phyloP scores from a whole-genome alignment of 202 grass and related monocot species.

The Musa balbisiana region DNA sequence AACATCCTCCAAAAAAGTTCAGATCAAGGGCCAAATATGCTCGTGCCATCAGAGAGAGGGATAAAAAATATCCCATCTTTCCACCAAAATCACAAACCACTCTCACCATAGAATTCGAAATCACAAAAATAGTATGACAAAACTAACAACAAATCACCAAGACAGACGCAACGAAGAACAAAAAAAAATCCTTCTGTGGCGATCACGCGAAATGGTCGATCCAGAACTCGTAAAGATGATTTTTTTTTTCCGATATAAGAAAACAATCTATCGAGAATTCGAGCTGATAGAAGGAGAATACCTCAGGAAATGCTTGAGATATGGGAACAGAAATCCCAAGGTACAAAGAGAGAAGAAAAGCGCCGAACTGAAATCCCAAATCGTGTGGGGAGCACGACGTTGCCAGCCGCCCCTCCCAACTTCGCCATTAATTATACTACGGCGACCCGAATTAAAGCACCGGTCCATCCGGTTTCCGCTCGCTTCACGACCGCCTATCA shows the following conservation, averaged over 20 bases:
- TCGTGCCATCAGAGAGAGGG: neutral
- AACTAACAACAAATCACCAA: neutral
- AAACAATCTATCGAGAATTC: neutral
- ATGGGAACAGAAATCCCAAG: neutral
- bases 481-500: neutral
- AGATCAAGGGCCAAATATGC: neutral
- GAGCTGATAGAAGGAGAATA: neutral
- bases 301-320: neutral
- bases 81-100: neutral
- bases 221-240: too few relatives aligned
- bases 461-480: neutral
- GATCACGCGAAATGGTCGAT: too few relatives aligned
- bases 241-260: neutral
- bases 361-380: neutral
- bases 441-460: neutral
- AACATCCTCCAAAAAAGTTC: neutral
- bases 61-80: neutral
- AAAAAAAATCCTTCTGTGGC: neutral
- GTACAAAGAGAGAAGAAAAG: neutral
- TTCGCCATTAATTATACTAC: neutral
- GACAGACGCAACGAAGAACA: neutral
- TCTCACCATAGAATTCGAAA: neutral
- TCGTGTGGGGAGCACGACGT: slow-evolving; percentile 6
- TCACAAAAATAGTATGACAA: neutral
- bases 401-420: neutral